Percentiles rank a stretch among this genome's conserved stretches.
These are phyloP conservation scores for Saturnispora mendoncae DNA, from an alignment of 805 yeast species.

Conservation along the genomic window DNA sequence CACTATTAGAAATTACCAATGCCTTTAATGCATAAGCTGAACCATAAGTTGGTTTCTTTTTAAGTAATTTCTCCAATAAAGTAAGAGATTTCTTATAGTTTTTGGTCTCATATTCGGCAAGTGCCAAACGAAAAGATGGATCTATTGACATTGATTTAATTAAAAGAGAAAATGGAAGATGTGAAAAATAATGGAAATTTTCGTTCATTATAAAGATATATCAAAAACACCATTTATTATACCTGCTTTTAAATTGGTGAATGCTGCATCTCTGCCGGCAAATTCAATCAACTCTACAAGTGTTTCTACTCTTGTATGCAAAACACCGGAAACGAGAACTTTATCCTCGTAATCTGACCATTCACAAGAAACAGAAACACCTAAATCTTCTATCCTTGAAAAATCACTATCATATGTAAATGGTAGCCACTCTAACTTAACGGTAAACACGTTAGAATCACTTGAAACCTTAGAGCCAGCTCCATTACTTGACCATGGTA, in stretches of 20 bases:
- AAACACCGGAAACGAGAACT: slow-evolving; percentile 32
- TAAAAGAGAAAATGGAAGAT: background rate
- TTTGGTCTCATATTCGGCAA: slow-evolving; percentile 72
- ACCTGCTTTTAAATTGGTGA: slow-evolving; percentile 61
- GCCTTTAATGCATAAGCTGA: slow-evolving; percentile 85
- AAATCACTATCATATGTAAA: slow-evolving; percentile 36
- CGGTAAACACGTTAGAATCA: slow-evolving; percentile 32
- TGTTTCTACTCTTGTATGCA: slow-evolving; percentile 47
- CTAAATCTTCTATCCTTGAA: slow-evolving; percentile 32
- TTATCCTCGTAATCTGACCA: slow-evolving; percentile 67
- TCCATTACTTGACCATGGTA: slow-evolving; percentile 43
- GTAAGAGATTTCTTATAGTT: slow-evolving; percentile 83
- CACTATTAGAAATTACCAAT: slow-evolving; percentile 31
- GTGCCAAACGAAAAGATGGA: slow-evolving; percentile 57
- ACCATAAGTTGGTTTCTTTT: slow-evolving; percentile 66
- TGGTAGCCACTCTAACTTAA: slow-evolving; percentile 76
- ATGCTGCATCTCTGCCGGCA: slow-evolving; percentile 55
- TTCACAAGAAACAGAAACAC: slow-evolving; percentile 54
- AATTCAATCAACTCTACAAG: slow-evolving; percentile 60
- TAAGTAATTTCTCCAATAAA: slow-evolving; percentile 62
- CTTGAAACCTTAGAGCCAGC: background rate
- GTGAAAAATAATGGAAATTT: background rate
- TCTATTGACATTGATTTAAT: slow-evolving; percentile 1
- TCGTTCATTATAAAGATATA: background rate
- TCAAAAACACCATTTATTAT: slow-evolving; percentile 41